Base-by-base conservation (phyloP, 306 rosid genomes). In the Herpetospermum pedunculosum region DNA sequence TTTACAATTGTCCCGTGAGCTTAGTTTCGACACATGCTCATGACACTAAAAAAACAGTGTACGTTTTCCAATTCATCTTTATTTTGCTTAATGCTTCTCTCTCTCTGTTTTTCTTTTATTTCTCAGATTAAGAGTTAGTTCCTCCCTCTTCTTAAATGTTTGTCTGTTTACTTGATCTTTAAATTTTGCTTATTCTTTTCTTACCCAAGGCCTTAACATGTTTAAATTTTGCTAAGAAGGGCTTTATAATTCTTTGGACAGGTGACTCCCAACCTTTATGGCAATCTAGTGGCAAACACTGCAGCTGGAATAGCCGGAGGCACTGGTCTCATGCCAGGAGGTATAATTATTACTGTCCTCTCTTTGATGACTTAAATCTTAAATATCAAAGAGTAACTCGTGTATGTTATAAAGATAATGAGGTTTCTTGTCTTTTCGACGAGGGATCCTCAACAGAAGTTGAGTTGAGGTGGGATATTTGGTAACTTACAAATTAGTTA, bases 231-330 rank as follows among this genome's bases (percentile, higher is more conserved):
- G 43, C 43, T 34, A 32, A 60, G 7, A 35, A 18, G 3, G 14
- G 1, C 43, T 18, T 34, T 32, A n/a, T 16, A 2, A 35, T 34
- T 18, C 1, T n/a, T 64, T 64, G 49, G 34, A 2, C 49, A 93
- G 97, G 98, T 93, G 70, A 93, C 97, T 35, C 98, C 97, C 40
- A 93, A 93, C 81, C 97, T 93, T 15, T 93, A 93, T 78, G 98
- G 98, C 37, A 93, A 93, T 79, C 96, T 93, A 2, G 92, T 91
- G 52, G 96, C 98, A 73, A 93, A 93, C 80, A 93, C 97, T 5
- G 96, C 98, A n/a, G 96, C 98, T 74, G 97, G 98, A 68, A 90
- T 93, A 77, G 98, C 97, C 21, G 96, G 97, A 75, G 98, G 98
- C 78, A 93, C 98, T 10, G 98, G 98, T 74, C 88, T 93, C 82